Percentiles rank a stretch among this genome's conserved stretches.
These are phyloP conservation scores for Sphagnurus paluster DNA, from an alignment of 1,284 basidiomycete genomes.

Conservation along the genomic window DNA sequence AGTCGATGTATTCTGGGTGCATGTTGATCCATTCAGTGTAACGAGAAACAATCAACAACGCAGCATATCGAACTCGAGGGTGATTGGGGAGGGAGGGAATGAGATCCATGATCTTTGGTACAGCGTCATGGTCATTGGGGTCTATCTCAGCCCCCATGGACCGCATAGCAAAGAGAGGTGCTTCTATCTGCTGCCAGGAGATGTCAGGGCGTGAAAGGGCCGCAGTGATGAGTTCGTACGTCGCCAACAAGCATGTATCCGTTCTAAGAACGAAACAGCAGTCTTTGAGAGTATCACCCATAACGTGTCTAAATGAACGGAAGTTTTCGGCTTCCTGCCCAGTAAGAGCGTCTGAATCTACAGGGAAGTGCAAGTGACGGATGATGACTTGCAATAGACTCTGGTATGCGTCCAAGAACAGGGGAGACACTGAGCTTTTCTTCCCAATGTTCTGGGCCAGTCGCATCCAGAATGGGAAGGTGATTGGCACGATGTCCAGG, in stretches of 20 bases:
- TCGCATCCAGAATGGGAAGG: slow-evolving; percentile 98
- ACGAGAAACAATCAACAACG: slow-evolving; percentile 91
- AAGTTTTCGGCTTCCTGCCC: slow-evolving; percentile 94
- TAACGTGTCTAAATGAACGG: slow-evolving; percentile 93
- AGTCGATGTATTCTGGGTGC: slow-evolving; percentile 87
- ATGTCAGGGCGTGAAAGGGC: slow-evolving; percentile 61
- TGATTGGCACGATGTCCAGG: slow-evolving; percentile 96
- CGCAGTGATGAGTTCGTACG: slow-evolving; percentile 79
- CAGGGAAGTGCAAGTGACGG: slow-evolving; percentile 89
- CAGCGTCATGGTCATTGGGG: slow-evolving; percentile 77
- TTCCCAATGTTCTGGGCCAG: slow-evolving; percentile 84
- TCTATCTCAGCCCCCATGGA: slow-evolving; percentile 98
- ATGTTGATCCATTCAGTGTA: slow-evolving; percentile 97
- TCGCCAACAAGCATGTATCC: slow-evolving; percentile 78
- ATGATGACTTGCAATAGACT: slow-evolving; percentile 88
- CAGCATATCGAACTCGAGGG: slow-evolving; percentile 93
- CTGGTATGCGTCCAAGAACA: slow-evolving; percentile 82
- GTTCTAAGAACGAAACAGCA: slow-evolving; percentile 95
- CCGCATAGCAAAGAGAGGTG: slow-evolving; percentile 96
- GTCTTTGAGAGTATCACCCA: slow-evolving; percentile 99
- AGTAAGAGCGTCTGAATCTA: slow-evolving; percentile 63
- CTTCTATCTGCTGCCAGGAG: slow-evolving; percentile 97
- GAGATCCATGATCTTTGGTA: slow-evolving; percentile 95
- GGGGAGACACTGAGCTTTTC: slow-evolving; percentile 62
- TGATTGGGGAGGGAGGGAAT: slow-evolving; percentile 90